These are phyloP conservation scores for Pyrus communis DNA, from an alignment of 306 rosid species.

Conservation along the genomic window DNA sequence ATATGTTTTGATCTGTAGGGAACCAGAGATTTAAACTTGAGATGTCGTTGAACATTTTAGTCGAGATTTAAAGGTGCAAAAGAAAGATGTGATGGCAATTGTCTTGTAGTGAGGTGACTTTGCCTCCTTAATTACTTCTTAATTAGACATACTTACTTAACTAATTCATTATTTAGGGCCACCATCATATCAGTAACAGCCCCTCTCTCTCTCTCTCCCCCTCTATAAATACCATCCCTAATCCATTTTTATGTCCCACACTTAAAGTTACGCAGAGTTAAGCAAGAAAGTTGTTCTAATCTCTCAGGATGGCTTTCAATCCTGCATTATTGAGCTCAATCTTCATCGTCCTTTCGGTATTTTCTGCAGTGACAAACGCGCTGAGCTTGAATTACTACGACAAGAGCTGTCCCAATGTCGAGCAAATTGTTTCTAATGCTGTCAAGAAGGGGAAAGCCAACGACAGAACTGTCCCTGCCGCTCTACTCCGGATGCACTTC, in stretches of 20 bases:
- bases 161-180: conserved; percentile 36
- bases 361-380: conserved; percentile 30
- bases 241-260: conserved; percentile 16
- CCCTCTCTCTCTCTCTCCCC: neutral
- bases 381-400: conserved; percentile 64
- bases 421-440: conserved; percentile 29
- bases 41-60: neutral
- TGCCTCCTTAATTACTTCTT: conserved; percentile 54
- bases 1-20: neutral
- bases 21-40: neutral
- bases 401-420: conserved; percentile 62
- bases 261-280: neutral
- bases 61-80: neutral
- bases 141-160: conserved; percentile 17
- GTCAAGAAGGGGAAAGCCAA: conserved; percentile 22
- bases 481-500: conserved; percentile 50
- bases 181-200: conserved; percentile 12
- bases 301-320: conserved; percentile 32
- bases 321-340: conserved; percentile 34
- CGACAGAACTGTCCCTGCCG: conserved; percentile 47
- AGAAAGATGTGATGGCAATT: conserved; percentile 22
- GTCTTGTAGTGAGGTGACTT: conserved; percentile 12
- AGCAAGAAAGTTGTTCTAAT: conserved; percentile 10
- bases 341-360: conserved; percentile 36
- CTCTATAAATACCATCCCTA: conserved; percentile 33